Conservation (phyloP, 192 early-diverging fungal genomes). For the Funneliformis mosseae region DNA sequence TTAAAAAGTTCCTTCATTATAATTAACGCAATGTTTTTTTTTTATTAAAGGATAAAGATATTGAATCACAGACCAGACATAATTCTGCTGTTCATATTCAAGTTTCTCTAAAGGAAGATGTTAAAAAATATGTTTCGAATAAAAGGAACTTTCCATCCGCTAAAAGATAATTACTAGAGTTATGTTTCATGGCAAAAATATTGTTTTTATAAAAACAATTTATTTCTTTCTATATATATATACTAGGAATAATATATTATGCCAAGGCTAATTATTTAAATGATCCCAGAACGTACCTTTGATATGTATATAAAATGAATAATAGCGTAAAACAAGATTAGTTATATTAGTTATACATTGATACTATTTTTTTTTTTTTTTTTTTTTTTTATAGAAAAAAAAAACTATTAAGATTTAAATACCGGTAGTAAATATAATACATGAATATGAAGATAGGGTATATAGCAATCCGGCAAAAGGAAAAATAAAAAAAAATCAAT, state of each 20-base stretch:
- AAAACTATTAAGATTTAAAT: not conserved
- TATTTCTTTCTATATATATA: not conserved
- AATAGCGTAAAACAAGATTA: not conserved
- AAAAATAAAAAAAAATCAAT: not conserved
- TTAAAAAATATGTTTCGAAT: not conserved
- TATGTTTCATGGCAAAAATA: too few relatives aligned
- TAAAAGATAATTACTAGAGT: not conserved
- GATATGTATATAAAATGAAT: not conserved
- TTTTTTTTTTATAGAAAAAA: not conserved
- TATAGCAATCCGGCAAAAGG: not conserved
- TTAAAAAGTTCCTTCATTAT: not conserved
- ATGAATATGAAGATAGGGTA: not conserved
- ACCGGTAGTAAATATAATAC: not conserved
- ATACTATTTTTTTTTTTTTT: not conserved
- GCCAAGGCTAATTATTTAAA: not conserved
- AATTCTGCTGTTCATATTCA: conserved; percentile 76
- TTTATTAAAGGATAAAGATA: conserved; percentile 49
- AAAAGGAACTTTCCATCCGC: not conserved
- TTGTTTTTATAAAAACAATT: too few relatives aligned
- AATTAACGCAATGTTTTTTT: not conserved
- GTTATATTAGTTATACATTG: not conserved
- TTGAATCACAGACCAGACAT: conserved; percentile 57
- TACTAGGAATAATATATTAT: not conserved
- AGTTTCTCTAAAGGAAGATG: conserved; percentile 38
- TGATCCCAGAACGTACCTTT: not conserved